Evolutionary conservation across 2,329 filamentous ascomycete genomes (phyloP), one percentile per base, ranked within the genome.

Genomic region (Xylariomycetidae sp.): DNA sequence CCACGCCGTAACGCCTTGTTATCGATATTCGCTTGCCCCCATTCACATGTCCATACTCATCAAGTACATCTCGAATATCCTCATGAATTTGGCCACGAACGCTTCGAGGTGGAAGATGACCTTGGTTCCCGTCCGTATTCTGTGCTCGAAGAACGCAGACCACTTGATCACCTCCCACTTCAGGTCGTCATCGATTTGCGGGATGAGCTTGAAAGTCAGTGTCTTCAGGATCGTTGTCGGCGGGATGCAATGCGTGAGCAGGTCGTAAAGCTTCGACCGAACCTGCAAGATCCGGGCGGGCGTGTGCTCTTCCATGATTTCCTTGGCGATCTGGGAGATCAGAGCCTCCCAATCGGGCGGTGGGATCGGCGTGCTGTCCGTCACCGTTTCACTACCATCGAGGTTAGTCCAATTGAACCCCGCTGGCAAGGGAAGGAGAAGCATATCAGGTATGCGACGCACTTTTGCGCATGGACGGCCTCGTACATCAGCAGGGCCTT

Each of bases 41-140:
- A 18, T 19, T 65, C 56, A 78, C 63, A 78, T 66, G 34, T 88
- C 85, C 80, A 92, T 89, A 44, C 81, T 85, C 85, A 94, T 90
- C 37, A 82, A 61, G 54, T 79, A 93, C 79, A 88, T 90, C 67
- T 98, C 92, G 43, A 90, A 76, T 47, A 96, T 78, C 49, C 90
- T 78, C 90, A 98, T 96, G 58, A 96, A 95, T 66, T 95, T 96
- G 37, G 90, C 90, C 38, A 98, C 92, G 61, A 98, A 98, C 4
- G 92, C 92, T 63, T 98, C 93, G 4, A 98, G 68, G 55, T 98
- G 93, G 62, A 98, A 98, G 43, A 98, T 96, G 38, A 94, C 85
- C 71, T 98, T 98, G 39, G 75, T 88, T 32, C 92, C 92, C 48
- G 83, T 83, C 57, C 85, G 85, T 62, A 96, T 85, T 40, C 92